Evolutionary conservation across 179 eudicot species (phyloP), one percentile per base, ranked within the genome.

Genomic region (Drosera spatulata): DNA sequence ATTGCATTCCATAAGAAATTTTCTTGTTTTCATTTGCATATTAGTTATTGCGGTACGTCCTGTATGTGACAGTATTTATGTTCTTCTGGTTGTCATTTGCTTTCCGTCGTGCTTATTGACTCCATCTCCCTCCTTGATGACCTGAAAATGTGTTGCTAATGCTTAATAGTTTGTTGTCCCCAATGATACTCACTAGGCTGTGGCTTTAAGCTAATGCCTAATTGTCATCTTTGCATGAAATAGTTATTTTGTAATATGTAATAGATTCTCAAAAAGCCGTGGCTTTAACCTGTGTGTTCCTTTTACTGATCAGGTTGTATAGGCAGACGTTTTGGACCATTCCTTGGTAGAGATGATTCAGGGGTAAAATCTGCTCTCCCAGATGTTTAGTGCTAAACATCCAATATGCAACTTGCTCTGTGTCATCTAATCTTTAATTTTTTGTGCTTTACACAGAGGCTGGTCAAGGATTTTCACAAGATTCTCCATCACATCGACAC

Each of bases 241-340:
- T 56, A 10, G 10, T 13, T 51, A 41, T 62, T 44, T 53, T 39
- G 39, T 9, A 2, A 33, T 53, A 50, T 50, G 8, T 48, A 41
- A 39, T 14, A 38, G 9, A 11, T 38, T 43, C 42, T 55, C 10
- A 15, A 10, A 11, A 11, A 50, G 11, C 13, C 13, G 5, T 10
- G 11, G 12, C 13, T 55, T 52, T 46, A 39, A 53, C 15, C 46
- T 15, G 39, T 55, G 12, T 12, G 40, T 10, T 55, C 33, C 38
- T 56, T 13, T 42, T 57, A 40, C 72, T 61, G 50, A 58, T 69
- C 96, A 94, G 99, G 82, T 83, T 94, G 99, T 81, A 80, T 90
- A 82, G 97, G 97, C 66, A 79, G 99, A 72, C 87, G 97, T 58
- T 80, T 86, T 72, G 97, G 97, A 50, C 97, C 97, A 62, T 77